These are phyloP conservation scores for Cordyceps militaris DNA, from an alignment of 2,329 filamentous ascomycete genomes.

Conservation along the genomic window DNA sequence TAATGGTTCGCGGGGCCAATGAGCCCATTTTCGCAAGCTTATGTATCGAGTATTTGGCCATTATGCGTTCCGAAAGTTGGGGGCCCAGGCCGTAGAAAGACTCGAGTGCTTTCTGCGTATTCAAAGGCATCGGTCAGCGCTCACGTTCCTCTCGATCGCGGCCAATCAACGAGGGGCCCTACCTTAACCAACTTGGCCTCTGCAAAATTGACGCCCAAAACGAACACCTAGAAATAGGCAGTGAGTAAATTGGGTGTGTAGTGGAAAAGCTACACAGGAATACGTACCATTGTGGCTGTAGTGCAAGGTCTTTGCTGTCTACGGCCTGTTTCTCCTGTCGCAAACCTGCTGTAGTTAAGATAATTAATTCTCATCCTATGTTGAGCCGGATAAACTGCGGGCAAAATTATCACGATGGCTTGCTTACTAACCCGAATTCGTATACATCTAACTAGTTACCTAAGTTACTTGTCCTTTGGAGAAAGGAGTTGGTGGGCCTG, in stretches of 20 bases:
- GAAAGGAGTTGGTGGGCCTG: slow-evolving; percentile 5
- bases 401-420: slow-evolving; percentile 12
- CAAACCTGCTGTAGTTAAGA: not conserved
- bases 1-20: slow-evolving; percentile 67
- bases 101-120: slow-evolving; percentile 60
- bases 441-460: not conserved
- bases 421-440: not conserved
- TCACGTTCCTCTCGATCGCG: not conserved
- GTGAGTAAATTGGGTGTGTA: not conserved
- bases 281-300: slow-evolving; percentile 15
- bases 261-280: too few species aligned
- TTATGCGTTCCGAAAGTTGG: slow-evolving; percentile 61
- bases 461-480: not conserved
- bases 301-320: not conserved
- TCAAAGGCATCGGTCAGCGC: not conserved
- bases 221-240: slow-evolving; percentile 58
- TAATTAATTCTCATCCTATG: not conserved
- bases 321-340: not conserved
- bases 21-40: slow-evolving; percentile 70
- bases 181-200: slow-evolving; percentile 80
- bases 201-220: slow-evolving; percentile 79
- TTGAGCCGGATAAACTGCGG: slow-evolving; percentile 22
- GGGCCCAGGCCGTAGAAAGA: slow-evolving; percentile 81
- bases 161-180: slow-evolving; percentile 32
- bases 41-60: slow-evolving; percentile 86